Percentiles rank a stretch among this genome's conserved stretches.
phyloP scores from a whole-genome alignment of 2,329 filamentous ascomycete genomes.

The Colletotrichum plurivorum region DNA sequence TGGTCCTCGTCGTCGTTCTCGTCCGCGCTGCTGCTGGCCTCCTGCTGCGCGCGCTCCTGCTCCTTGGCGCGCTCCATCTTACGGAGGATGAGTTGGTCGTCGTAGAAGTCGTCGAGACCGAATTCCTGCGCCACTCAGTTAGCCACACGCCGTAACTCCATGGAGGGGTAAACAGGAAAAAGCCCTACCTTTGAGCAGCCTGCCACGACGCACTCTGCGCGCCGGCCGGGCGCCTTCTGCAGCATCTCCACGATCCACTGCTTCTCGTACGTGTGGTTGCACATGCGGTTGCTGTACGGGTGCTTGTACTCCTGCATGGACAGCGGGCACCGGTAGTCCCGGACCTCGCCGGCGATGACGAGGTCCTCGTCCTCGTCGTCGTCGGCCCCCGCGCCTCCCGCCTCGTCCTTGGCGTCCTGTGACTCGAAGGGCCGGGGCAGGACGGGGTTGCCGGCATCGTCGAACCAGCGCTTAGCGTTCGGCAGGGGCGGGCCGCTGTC shows the following conservation, averaged over 20 bases:
- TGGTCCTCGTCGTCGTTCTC: slow-evolving; percentile 9
- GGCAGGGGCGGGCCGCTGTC: slow-evolving; percentile 66
- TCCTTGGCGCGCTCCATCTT: slow-evolving; percentile 68
- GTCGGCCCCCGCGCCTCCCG: slow-evolving; percentile 50
- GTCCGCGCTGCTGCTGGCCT: slow-evolving; percentile 48
- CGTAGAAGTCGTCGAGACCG: slow-evolving; percentile 65
- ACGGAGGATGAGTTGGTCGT: slow-evolving; percentile 69
- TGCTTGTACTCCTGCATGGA: slow-evolving; percentile 75
- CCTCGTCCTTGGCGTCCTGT: slow-evolving; percentile 48
- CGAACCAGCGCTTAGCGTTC: slow-evolving; percentile 69
- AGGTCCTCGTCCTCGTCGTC: slow-evolving; percentile 78
- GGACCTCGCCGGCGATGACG: slow-evolving; percentile 73
- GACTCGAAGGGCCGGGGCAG: slow-evolving; percentile 27
- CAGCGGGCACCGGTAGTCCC: slow-evolving; percentile 79
- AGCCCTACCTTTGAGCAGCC: slow-evolving; percentile 71
- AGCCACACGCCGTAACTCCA: background rate
- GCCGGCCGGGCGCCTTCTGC: slow-evolving; percentile 52
- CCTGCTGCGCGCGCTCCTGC: slow-evolving; percentile 57
- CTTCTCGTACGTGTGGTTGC: slow-evolving; percentile 82
- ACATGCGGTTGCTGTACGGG: slow-evolving; percentile 76
- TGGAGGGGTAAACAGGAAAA: background rate
- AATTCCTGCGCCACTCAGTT: slow-evolving; percentile 58
- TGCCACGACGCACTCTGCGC: slow-evolving; percentile 73
- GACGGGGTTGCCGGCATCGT: slow-evolving; percentile 59
- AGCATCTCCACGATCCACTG: slow-evolving; percentile 71